Conservation (phyloP, 495 filamentous ascomycete genomes). For the Glonium stellatum region DNA sequence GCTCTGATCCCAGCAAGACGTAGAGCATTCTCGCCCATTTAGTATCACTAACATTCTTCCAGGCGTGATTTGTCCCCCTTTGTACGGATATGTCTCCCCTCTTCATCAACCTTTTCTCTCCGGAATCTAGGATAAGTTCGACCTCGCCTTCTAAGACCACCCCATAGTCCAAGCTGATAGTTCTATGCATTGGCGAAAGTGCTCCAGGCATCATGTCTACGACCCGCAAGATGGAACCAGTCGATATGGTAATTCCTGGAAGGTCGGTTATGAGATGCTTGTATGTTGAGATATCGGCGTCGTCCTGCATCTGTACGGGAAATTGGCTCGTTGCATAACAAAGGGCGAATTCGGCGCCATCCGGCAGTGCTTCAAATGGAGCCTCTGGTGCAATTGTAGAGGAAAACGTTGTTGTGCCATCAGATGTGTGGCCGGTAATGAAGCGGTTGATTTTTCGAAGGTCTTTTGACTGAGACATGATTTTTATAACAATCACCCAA, state of each 20-base stretch:
- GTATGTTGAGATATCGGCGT: slow-evolving; percentile 26
- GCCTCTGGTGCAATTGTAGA: slow-evolving; percentile 17
- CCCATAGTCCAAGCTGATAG: slow-evolving; percentile 28
- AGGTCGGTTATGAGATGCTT: slow-evolving; percentile 8
- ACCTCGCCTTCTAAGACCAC: slow-evolving; percentile 38
- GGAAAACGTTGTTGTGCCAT: slow-evolving; percentile 29
- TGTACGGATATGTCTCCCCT: slow-evolving; percentile 60
- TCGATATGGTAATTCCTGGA: slow-evolving; percentile 37
- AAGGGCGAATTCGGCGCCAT: slow-evolving; percentile 22
- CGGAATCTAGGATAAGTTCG: slow-evolving; percentile 55
- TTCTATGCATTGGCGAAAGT: slow-evolving; percentile 29
- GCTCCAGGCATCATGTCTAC: slow-evolving; percentile 20
- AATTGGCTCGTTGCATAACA: slow-evolving; percentile 23
- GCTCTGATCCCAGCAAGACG: slow-evolving; percentile 12
- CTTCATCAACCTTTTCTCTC: slow-evolving; percentile 49
- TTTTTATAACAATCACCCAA: too few relatives aligned
- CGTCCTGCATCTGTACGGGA: slow-evolving; percentile 22
- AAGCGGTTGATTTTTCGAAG: neutral
- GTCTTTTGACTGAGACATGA: too few relatives aligned
- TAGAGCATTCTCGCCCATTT: slow-evolving; percentile 32
- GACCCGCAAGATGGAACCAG: slow-evolving; percentile 24
- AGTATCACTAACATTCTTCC: slow-evolving; percentile 51
- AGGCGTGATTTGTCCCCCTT: slow-evolving; percentile 61
- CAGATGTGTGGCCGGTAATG: slow-evolving; percentile 31
- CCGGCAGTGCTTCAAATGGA: slow-evolving; percentile 6